Evolutionary conservation across 208 protist genomes (phyloP), one percentile per base, ranked within the genome.

Genomic region (Trypanosoma congolense): DNA sequence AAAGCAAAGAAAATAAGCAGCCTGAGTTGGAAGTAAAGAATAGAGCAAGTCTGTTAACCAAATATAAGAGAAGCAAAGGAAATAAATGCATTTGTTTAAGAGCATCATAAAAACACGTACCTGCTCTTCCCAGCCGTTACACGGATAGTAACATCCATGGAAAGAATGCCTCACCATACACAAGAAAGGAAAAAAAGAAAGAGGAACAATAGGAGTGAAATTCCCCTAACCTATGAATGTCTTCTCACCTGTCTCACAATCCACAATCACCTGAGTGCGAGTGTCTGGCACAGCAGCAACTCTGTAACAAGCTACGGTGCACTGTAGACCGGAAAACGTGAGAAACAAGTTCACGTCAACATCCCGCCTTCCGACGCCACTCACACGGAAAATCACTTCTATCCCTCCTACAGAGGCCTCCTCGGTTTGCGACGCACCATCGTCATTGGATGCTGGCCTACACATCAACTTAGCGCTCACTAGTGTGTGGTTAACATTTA

Each of bases 331-430:
- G 4, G 53, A 53, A 53, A 95, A 83, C 19, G 56, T 66, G n/a
- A 95, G 43, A 18, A 71, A 55, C n/a, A 95, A 21, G 10, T 61
- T 56, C 57, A 85, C 83, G 40, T 87, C 65, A 28, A 87, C 33
- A 46, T 87, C 67, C 4, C 83, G 67, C 4, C 30, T 50, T 14
- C 55, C 51, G 12, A 58, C 31, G 4, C 87, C 80, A 31, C 61
- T 53, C 24, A 95, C 68, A 19, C 65, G 45, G 55, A 80, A 92
- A 28, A 40, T 42, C 73, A 92, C 79, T 26, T 90, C 73, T 8
- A 92, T 74, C 4, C 79, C 77, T 38, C 30, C 44, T 29, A 71
- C 56, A n/a, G 38, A 60, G 0, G 54, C 50, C 14, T 52, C 31
- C 8, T 49, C 41, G 24, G 26, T 49, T 41, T 38, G 35, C 21